Evolutionary conservation across 352 stramenopile genomes (phyloP).

Genomic region (Elongisporangium anandrum): DNA sequence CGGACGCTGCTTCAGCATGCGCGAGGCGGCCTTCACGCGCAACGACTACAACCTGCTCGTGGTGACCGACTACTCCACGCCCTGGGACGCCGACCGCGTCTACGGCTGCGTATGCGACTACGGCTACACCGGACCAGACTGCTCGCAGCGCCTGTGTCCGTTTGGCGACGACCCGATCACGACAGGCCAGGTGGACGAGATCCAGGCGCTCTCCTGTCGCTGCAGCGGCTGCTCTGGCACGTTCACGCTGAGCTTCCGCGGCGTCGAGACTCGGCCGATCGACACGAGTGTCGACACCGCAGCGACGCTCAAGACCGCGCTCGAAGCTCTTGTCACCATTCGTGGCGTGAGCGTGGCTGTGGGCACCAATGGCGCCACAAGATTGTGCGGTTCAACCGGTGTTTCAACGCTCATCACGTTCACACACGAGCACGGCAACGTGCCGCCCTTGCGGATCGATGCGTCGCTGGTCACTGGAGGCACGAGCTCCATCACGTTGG

Average conservation of each 20-base stretch:
- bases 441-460: conserved; percentile 40
- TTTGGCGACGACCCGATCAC: conserved; percentile 85
- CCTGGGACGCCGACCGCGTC: conserved; percentile 86
- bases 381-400: conserved; percentile 44
- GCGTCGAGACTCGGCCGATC: conserved; percentile 40
- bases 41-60: conserved; percentile 64
- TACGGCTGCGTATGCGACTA: conserved; percentile 87
- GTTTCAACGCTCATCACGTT: conserved; percentile 66
- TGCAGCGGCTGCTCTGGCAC: conserved; percentile 51
- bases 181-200: conserved; percentile 63
- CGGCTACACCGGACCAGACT: conserved; percentile 86
- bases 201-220: conserved; percentile 73
- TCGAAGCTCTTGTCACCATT: conserved; percentile 51
- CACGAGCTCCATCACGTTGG: conserved; percentile 25
- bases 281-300: conserved; percentile 35
- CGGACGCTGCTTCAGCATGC: conserved; percentile 84
- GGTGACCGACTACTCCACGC: conserved; percentile 20
- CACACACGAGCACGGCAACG: conserved; percentile 56
- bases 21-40: conserved; percentile 27
- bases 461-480: conserved; percentile 24
- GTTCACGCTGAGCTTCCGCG: conserved; percentile 63
- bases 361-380: conserved; percentile 24
- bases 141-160: conserved; percentile 77
- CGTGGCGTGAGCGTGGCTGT: conserved; percentile 42
- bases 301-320: conserved; percentile 34